phyloP scores from a whole-genome alignment of 192 early-diverging fungal genomes.

The Anaeromyces robustus region DNA sequence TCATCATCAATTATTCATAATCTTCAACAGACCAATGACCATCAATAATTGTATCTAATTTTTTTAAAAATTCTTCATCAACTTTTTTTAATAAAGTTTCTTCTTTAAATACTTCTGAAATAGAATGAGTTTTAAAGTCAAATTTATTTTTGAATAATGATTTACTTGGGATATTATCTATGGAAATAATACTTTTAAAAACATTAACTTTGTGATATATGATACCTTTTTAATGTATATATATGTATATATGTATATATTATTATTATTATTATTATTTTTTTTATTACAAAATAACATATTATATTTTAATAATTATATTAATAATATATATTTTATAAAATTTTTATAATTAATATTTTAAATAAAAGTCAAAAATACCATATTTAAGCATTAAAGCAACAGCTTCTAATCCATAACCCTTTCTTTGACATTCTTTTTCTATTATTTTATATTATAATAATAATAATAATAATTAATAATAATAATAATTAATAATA shows the following conservation, averaged over 20 bases:
- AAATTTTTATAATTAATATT: no score
- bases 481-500: no score
- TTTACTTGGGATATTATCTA: not conserved
- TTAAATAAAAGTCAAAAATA: not conserved
- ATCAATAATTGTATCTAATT: not conserved
- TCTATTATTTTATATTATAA: not conserved
- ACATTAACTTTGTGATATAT: not conserved
- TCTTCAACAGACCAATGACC: not conserved
- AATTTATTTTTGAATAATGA: not conserved
- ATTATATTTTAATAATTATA: no score
- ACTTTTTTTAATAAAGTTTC: not conserved
- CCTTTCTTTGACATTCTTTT: not conserved
- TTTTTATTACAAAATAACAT: no score
- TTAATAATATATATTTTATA: no score
- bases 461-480: no score
- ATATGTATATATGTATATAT: no score
- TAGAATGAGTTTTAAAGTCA: not conserved
- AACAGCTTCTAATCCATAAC: not conserved
- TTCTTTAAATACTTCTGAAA: not conserved
- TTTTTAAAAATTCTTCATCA: not conserved
- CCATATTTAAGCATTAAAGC: not conserved
- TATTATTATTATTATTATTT: no score
- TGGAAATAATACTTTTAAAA: not conserved
- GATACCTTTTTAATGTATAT: not conserved
- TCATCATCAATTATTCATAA: not conserved